Evolutionary conservation across 176 grass and related monocot genomes (phyloP).

Genomic region (Eragrostis curvula): DNA sequence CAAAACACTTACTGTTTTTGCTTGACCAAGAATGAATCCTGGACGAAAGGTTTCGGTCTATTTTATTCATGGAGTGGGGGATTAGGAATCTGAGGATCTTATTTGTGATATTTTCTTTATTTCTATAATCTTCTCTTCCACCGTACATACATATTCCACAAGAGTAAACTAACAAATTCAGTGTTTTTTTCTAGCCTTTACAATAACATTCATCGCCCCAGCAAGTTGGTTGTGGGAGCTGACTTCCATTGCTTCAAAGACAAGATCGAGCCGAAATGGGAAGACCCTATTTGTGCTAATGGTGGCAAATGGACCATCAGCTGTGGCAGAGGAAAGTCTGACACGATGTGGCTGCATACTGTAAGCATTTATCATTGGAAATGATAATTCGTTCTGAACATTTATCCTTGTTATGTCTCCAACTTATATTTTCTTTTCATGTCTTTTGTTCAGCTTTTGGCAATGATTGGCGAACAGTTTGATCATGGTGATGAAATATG

Average conservation of each 20-base stretch:
- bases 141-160: too few relatives aligned
- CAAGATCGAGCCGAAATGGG: slow-evolving; percentile 98
- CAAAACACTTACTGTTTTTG: background rate
- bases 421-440: background rate
- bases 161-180: slow-evolving; percentile 17
- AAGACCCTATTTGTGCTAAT: slow-evolving; percentile 94
- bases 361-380: slow-evolving; percentile 45
- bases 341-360: slow-evolving; percentile 90
- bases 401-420: background rate
- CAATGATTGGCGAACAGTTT: slow-evolving; percentile 96
- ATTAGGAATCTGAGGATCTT: slow-evolving; percentile 4
- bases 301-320: slow-evolving; percentile 95
- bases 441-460: slow-evolving; percentile 62
- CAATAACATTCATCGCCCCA: slow-evolving; percentile 91
- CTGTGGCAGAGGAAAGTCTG: slow-evolving; percentile 81
- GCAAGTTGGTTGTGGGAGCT: slow-evolving; percentile 70
- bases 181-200: slow-evolving; percentile 69
- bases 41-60: too few relatives aligned
- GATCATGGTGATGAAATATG: slow-evolving; percentile 97
- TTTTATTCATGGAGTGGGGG: background rate
- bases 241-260: slow-evolving; percentile 96
- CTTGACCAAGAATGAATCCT: background rate
- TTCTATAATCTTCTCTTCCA: background rate
- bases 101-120: slow-evolving; percentile 15
- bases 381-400: background rate